Conservation (phyloP, 2,329 filamentous ascomycete genomes). For the Hymenoscyphus repandus region DNA sequence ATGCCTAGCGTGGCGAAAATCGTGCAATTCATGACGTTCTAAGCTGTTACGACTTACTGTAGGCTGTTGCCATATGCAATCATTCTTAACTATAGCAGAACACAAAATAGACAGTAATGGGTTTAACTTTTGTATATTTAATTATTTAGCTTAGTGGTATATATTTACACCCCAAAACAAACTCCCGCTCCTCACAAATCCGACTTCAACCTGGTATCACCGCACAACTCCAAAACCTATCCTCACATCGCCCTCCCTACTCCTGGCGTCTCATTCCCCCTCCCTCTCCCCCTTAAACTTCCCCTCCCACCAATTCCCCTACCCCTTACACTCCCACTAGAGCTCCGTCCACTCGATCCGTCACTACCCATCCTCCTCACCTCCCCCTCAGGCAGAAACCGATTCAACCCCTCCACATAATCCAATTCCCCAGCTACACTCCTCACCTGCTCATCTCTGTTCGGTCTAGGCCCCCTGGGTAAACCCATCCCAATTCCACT, state of each 20-base stretch:
- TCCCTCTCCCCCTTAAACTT: conserved; percentile 5
- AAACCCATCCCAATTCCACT: conserved; percentile 2
- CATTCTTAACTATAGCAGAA: too few species aligned
- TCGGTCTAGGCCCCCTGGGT: background rate
- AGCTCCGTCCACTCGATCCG: background rate
- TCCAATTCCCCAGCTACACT: conserved; percentile 3
- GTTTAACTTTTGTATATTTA: too few species aligned
- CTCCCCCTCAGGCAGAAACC: conserved; percentile 7
- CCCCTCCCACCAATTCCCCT: conserved; percentile 3
- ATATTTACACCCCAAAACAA: too few species aligned
- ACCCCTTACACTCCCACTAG: conserved; percentile 3
- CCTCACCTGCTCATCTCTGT: background rate
- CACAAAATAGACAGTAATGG: too few species aligned
- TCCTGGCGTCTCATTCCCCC: conserved; percentile 15
- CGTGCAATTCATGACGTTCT: too few species aligned
- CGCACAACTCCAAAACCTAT: background rate
- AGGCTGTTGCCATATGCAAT: too few species aligned
- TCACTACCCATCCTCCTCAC: conserved; percentile 6
- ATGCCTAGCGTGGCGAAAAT: too few species aligned
- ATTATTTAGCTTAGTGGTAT: too few species aligned
- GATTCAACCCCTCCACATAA: conserved; percentile 8
- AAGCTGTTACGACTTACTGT: too few species aligned
- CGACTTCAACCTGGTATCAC: background rate
- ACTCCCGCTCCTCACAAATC: background rate
- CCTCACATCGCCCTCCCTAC: conserved; percentile 19